Conservation (phyloP, 805 yeast genomes). For the Wickerhamiella australiensis region DNA sequence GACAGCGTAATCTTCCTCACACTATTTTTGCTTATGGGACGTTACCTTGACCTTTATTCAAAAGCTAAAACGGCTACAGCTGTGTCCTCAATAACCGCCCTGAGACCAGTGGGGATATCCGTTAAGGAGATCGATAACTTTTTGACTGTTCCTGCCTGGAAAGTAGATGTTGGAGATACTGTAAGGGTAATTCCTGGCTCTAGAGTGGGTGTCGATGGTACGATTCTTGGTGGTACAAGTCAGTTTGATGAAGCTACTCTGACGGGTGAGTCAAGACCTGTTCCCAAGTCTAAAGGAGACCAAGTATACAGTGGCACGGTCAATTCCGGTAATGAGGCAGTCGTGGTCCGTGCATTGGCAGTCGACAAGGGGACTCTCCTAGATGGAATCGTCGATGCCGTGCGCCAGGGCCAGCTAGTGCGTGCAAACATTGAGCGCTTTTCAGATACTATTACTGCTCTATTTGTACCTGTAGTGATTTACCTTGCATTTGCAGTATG, state of each 20-base stretch:
- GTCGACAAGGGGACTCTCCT: slow-evolving; percentile 30
- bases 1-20: slow-evolving; percentile 71
- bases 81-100: slow-evolving; percentile 39
- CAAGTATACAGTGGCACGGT: slow-evolving; percentile 63
- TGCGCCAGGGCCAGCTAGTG: slow-evolving; percentile 58
- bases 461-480: slow-evolving; percentile 61
- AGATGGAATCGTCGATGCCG: slow-evolving; percentile 58
- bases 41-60: slow-evolving; percentile 53
- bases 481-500: slow-evolving; percentile 50
- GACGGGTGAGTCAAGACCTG: slow-evolving; percentile 71
- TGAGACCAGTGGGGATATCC: slow-evolving; percentile 38
- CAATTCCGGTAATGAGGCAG: slow-evolving; percentile 44
- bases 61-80: slow-evolving; percentile 59
- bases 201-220: slow-evolving; percentile 61
- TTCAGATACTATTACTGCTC: slow-evolving; percentile 57
- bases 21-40: slow-evolving; percentile 58
- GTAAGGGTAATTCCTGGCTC: slow-evolving; percentile 34
- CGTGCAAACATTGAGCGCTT: slow-evolving; percentile 62
- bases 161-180: slow-evolving; percentile 80
- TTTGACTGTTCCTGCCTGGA: slow-evolving; percentile 24
- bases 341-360: slow-evolving; percentile 21
- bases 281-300: slow-evolving; percentile 46
- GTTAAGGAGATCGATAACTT: slow-evolving; percentile 28
- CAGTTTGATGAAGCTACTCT: slow-evolving; percentile 83
- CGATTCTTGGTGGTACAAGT: slow-evolving; percentile 56